Base-by-base conservation (phyloP, 2,329 filamentous ascomycete genomes). In the Fonsecaea monophora region DNA sequence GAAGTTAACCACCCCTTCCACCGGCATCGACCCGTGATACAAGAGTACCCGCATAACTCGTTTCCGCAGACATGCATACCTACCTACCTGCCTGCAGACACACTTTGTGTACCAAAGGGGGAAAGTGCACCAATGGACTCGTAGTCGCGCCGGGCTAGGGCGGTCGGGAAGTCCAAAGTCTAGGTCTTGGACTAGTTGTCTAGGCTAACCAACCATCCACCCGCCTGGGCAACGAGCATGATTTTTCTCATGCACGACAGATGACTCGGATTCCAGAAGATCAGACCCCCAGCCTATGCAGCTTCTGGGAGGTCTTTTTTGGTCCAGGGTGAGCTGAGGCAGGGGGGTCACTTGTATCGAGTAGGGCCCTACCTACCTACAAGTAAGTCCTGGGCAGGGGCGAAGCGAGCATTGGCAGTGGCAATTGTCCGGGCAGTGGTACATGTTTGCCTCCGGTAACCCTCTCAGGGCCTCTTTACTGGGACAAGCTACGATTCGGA, bases 401-500 rank as follows among this genome's bases (percentile, higher is more conserved):
- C 45, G 21, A 50, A 50, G 45, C 45, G 45, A 50, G 45, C 18
- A 50, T 50, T 50, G 45, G 45, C 45, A 50, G 45, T 50, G 18
- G 45, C 45, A 25, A 25, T 50, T 25, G 18, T 25, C 45, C 45
- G 45, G 45, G 25, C 25, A 25, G 25, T 25, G 25, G 25, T 25
- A 25, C 25, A 25, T 25, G 25, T 25, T 25, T 25, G 25, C 25
- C 25, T 25, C 25, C 25, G 25, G 25, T 3, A 3, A 3, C 25
- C 25, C 25, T 25, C 25, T 25, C 25, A 25, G 25, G 25, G 25
- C 25, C 25, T 25, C 25, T 25, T 25, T 25, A 25, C 25, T 25
- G 25, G 25, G 25, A 25, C 25, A 25, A 25, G 25, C 25, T 2
- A 25, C 25, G 25, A 25, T 25, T 25, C 25, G 25, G 25, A 25